Percentiles rank a stretch among this genome's conserved stretches.
These are phyloP conservation scores for Draba incana DNA, from an alignment of 345 rosid genomes.

Conservation along the genomic window DNA sequence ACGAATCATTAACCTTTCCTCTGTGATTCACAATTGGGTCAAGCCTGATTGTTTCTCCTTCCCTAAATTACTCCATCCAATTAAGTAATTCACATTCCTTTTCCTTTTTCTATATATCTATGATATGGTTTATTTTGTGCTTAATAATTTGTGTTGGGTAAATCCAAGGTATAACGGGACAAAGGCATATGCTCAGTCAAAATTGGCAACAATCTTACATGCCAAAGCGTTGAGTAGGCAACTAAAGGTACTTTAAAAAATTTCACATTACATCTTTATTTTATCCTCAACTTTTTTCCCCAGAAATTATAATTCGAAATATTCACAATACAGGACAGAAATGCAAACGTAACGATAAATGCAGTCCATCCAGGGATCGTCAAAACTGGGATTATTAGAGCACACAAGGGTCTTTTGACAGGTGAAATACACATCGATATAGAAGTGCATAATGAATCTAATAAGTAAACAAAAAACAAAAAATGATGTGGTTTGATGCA, in stretches of 20 bases:
- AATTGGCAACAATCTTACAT: conserved; percentile 81
- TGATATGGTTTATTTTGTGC: neutral
- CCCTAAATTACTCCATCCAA: conserved; percentile 65
- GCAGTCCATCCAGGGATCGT: conserved; percentile 96
- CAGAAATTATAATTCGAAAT: neutral
- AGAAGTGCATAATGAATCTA: conserved; percentile 10
- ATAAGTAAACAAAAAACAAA: neutral
- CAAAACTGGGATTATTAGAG: conserved; percentile 91
- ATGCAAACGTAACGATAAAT: conserved; percentile 81
- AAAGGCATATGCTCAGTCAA: conserved; percentile 87
- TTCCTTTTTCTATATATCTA: neutral
- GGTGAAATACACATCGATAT: conserved; percentile 43
- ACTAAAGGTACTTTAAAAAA: conserved; percentile 56
- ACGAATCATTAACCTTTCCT: conserved; percentile 87
- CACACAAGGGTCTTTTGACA: conserved; percentile 78
- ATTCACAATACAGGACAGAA: conserved; percentile 57
- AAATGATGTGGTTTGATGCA: conserved; percentile 46
- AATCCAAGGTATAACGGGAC: conserved; percentile 75
- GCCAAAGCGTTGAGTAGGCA: conserved; percentile 76
- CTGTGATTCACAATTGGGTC: conserved; percentile 90
- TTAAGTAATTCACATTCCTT: conserved; percentile 48
- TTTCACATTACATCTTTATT: neutral
- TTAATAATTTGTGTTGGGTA: neutral
- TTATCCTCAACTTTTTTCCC: neutral
- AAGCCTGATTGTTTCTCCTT: conserved; percentile 68